Conservation (phyloP, 495 filamentous ascomycete species). For the Hypoxylon crocopeplum region DNA sequence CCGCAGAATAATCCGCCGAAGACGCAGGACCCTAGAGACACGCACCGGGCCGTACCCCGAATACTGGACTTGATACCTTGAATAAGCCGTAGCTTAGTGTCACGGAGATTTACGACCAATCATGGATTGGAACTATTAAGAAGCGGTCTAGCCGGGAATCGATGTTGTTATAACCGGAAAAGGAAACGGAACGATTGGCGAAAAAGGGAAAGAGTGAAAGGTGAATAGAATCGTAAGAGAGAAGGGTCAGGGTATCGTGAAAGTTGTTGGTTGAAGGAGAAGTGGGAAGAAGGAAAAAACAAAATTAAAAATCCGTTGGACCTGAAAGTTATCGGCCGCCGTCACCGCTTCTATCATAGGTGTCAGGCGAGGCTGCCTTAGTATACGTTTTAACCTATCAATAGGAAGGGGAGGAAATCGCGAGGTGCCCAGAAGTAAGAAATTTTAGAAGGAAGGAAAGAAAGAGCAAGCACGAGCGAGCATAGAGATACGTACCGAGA, state of each 20-base stretch:
- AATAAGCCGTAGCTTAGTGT: background rate
- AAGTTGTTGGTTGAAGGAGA: background rate
- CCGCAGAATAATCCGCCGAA: slow-evolving; percentile 26
- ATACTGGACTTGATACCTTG: slow-evolving; percentile 3
- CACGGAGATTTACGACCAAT: slow-evolving; percentile 25
- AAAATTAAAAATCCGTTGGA: no score
- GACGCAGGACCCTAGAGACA: slow-evolving; percentile 13
- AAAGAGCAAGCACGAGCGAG: no score
- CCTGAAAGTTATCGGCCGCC: no score
- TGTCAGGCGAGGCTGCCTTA: no score
- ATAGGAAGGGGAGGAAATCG: no score
- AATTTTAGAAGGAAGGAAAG: no score
- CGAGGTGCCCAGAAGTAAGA: no score
- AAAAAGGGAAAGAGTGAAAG: background rate
- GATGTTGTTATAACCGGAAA: slow-evolving; percentile 1
- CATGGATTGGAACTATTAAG: slow-evolving; percentile 7
- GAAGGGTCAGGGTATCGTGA: no score
- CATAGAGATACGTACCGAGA: background rate
- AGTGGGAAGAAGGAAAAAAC: background rate
- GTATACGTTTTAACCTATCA: no score
- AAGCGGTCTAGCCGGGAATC: slow-evolving; percentile 3
- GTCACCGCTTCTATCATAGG: no score
- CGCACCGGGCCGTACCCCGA: slow-evolving; percentile 32
- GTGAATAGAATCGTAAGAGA: background rate
- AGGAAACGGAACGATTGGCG: background rate